phyloP scores from a whole-genome alignment of 129 eudicot genomes.

The Pulicaria dysenterica region DNA sequence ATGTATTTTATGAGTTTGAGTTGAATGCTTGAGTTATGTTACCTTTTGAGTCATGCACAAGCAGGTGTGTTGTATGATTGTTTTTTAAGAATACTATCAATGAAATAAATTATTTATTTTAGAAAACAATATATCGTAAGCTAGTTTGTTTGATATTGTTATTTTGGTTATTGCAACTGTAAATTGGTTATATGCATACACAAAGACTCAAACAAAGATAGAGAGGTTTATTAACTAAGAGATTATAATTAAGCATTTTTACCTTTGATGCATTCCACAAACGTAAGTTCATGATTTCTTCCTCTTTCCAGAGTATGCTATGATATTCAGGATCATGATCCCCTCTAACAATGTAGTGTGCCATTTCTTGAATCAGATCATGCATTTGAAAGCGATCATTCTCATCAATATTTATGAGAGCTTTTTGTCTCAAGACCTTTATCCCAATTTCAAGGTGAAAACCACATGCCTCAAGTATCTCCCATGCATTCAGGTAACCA shows the following conservation, averaged over 20 bases:
- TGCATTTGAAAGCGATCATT: neutral
- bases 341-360: neutral
- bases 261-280: neutral
- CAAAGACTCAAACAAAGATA: too few species aligned
- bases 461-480: conserved; percentile 16
- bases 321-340: neutral
- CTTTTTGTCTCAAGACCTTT: neutral
- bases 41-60: too few species aligned
- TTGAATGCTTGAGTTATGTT: too few species aligned
- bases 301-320: neutral
- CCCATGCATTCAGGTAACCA: neutral
- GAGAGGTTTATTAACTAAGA: too few species aligned
- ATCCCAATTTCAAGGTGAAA: neutral
- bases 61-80: too few species aligned
- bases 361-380: neutral
- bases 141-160: too few species aligned
- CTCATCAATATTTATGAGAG: neutral
- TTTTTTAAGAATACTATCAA: too few species aligned
- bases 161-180: too few species aligned
- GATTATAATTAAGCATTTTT: neutral
- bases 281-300: neutral
- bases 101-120: too few species aligned
- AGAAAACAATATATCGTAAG: too few species aligned
- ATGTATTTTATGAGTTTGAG: too few species aligned
- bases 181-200: too few species aligned